Base-by-base conservation (phyloP, 2,329 filamentous ascomycete species). In the Westerdykella aurantiaca region DNA sequence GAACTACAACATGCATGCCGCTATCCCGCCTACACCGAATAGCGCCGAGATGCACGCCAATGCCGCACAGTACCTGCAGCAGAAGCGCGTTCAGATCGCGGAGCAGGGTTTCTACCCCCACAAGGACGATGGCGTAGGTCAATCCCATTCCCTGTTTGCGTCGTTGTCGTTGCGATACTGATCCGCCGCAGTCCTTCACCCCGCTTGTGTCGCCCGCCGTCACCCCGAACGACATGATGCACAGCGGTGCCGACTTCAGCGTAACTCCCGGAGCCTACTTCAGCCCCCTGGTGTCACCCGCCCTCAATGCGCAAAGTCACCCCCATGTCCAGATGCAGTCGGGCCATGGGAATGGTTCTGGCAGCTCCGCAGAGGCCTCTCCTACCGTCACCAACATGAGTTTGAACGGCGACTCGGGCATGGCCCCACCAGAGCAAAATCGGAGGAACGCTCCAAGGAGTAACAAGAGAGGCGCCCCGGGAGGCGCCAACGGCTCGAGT, bases 141-240 rank as follows among this genome's bases (percentile, higher is more conserved):
- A 12, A 39, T 21, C 7, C 29, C 22, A 6, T 31, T 29, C n/a
- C 14, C 5, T 14, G 5, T 12, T 16, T 25, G 10, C 38, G 29
- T 23, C 34, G 38, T 21, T 35, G 41, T 23, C 34, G 38, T 21
- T 38, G 41, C 39, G 41, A 31, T 39, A 51, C 62, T 64, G 45
- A 49, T 53, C 22, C 57, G 38, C 29, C 85, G 80, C 81, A 87
- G 78, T 75, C 82, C 9, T 90, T 90, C 60, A 91, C 86, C 2
- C 87, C 87, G 1, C 75, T 91, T 23, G 86, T 87, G 10, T 90
- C 87, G 14, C 87, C 87, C n/a, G 87, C 86, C 4, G 86, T 91
- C 35, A 90, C 86, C 2, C 86, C 87, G 17, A 74, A 89, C 40
- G 87, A 90, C 58, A 74, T 79, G 34, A 81, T 83, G 51, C 88